Percentiles rank a stretch among this genome's conserved stretches.
These are phyloP conservation scores for Clonostachys rosea DNA, from an alignment of 2,329 filamentous ascomycete genomes.

Conservation along the genomic window DNA sequence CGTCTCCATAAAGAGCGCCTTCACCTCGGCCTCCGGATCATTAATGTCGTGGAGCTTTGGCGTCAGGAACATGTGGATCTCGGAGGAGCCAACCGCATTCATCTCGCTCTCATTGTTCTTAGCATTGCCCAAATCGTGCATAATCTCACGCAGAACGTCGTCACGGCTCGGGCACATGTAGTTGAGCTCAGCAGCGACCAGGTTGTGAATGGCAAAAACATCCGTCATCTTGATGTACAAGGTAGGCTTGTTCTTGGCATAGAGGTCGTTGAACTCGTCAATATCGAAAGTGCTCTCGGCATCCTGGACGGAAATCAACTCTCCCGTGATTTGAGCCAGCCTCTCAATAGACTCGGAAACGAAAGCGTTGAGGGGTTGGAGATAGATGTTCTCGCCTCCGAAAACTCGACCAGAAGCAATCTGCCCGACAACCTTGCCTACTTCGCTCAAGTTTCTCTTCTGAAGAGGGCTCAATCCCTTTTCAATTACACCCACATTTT, in stretches of 20 bases:
- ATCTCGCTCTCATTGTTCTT: slow-evolving; percentile 96
- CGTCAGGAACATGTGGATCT: slow-evolving; percentile 87
- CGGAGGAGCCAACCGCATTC: slow-evolving; percentile 77
- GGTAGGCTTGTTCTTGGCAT: slow-evolving; percentile 92
- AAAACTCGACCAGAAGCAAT: slow-evolving; percentile 86
- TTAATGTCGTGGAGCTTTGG: slow-evolving; percentile 86
- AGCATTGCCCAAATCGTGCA: slow-evolving; percentile 90
- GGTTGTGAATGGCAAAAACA: slow-evolving; percentile 91
- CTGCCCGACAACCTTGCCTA: slow-evolving; percentile 87
- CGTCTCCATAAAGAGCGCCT: slow-evolving; percentile 95
- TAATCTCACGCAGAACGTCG: slow-evolving; percentile 84
- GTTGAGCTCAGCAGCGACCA: slow-evolving; percentile 75
- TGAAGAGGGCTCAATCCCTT: slow-evolving; percentile 84
- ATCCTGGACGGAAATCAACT: slow-evolving; percentile 77
- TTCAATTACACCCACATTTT: slow-evolving; percentile 90
- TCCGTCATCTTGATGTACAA: slow-evolving; percentile 99
- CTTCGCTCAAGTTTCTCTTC: slow-evolving; percentile 86
- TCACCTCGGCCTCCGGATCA: slow-evolving; percentile 88
- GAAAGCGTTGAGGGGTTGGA: slow-evolving; percentile 92
- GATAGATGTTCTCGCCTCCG: slow-evolving; percentile 89
- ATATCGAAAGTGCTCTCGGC: slow-evolving; percentile 94
- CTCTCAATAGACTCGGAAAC: slow-evolving; percentile 80
- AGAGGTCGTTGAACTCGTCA: slow-evolving; percentile 97
- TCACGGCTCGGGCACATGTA: slow-evolving; percentile 76
- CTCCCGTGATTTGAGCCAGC: slow-evolving; percentile 68